Conservation (phyloP, 2,329 filamentous ascomycete genomes). For the Tolypocladium inflatum region DNA sequence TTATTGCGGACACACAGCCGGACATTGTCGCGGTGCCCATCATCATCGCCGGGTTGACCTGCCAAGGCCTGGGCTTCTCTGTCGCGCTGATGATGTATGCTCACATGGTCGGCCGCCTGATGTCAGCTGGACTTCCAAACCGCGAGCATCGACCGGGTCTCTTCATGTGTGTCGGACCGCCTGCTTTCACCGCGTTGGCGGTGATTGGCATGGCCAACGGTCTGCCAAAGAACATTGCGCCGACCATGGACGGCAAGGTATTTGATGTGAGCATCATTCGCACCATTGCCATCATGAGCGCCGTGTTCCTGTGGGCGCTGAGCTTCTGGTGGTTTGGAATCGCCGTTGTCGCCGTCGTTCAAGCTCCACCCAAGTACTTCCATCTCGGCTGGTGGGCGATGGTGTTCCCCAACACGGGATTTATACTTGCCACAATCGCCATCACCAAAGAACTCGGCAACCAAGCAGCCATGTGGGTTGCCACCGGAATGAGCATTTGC, state of each 20-base stretch:
- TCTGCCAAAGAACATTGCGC: slow-evolving; percentile 33
- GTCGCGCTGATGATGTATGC: slow-evolving; percentile 66
- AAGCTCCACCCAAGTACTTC: slow-evolving; percentile 37
- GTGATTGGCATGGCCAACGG: slow-evolving; percentile 54
- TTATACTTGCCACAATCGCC: slow-evolving; percentile 45
- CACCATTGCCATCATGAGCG: slow-evolving; percentile 35
- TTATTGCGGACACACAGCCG: slow-evolving; percentile 54
- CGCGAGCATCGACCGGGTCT: slow-evolving; percentile 56
- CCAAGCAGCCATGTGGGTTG: slow-evolving; percentile 34
- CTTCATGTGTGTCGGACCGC: slow-evolving; percentile 70
- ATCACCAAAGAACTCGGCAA: slow-evolving; percentile 40
- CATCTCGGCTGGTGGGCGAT: slow-evolving; percentile 57
- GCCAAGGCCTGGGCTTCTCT: slow-evolving; percentile 60
- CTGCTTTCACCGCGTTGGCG: slow-evolving; percentile 61
- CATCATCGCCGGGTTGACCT: slow-evolving; percentile 55
- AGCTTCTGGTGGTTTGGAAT: slow-evolving; percentile 47
- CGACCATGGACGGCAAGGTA: slow-evolving; percentile 27
- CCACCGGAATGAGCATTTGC: slow-evolving; percentile 39
- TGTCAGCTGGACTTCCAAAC: slow-evolving; percentile 53
- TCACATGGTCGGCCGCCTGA: slow-evolving; percentile 62
- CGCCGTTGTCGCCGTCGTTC: slow-evolving; percentile 21
- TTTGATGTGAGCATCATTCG: slow-evolving; percentile 34
- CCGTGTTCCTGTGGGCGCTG: slow-evolving; percentile 56
- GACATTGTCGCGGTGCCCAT: slow-evolving; percentile 48
- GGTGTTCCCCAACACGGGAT: slow-evolving; percentile 53